A percentile compares a stretch with the other conserved stretches of the same genome.
These are phyloP conservation scores for Yamadazyma sp. DNA, from an alignment of 1,139 yeast genomes.

Conservation along the genomic window DNA sequence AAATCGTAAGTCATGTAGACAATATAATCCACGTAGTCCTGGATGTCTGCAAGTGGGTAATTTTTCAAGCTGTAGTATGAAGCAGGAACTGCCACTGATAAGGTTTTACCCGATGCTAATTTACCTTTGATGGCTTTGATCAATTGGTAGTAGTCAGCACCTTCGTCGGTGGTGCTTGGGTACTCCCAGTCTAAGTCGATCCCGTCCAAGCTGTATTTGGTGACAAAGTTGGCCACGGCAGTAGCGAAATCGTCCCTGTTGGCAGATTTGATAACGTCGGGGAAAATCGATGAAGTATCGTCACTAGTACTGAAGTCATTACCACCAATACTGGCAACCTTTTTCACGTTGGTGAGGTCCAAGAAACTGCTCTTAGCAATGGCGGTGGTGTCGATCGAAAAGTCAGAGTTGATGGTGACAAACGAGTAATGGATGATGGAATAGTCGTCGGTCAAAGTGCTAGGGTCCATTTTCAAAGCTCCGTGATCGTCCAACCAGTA, in stretches of 20 bases:
- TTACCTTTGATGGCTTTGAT: slow-evolving; percentile 13
- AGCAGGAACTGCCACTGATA: slow-evolving; percentile 21
- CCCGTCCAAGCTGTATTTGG: slow-evolving; percentile 19
- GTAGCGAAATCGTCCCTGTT: slow-evolving; percentile 17
- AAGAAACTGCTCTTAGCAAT: slow-evolving; percentile 11
- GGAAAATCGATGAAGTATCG: slow-evolving; percentile 14
- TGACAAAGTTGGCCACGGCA: slow-evolving; percentile 15
- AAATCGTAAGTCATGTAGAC: slow-evolving; percentile 20
- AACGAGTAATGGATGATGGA: slow-evolving; percentile 19
- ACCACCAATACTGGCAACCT: slow-evolving; percentile 19
- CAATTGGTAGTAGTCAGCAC: slow-evolving; percentile 15
- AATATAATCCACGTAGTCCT: slow-evolving; percentile 17
- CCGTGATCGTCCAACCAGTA: slow-evolving; percentile 20
- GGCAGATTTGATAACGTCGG: slow-evolving; percentile 10
- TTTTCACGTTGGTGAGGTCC: slow-evolving; percentile 12
- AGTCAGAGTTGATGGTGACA: slow-evolving; percentile 15
- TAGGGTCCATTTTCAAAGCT: slow-evolving; percentile 14
- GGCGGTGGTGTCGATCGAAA: slow-evolving; percentile 12
- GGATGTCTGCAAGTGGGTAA: slow-evolving; percentile 16
- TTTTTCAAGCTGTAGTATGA: slow-evolving; percentile 14
- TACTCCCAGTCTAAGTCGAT: slow-evolving; percentile 24
- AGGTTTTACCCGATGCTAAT: slow-evolving; percentile 15
- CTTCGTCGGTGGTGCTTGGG: slow-evolving; percentile 16
- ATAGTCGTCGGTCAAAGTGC: slow-evolving; percentile 10
- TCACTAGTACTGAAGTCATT: slow-evolving; percentile 15